These are phyloP conservation scores for Alternaria atra DNA, from an alignment of 2,329 filamentous ascomycete genomes.

Conservation along the genomic window DNA sequence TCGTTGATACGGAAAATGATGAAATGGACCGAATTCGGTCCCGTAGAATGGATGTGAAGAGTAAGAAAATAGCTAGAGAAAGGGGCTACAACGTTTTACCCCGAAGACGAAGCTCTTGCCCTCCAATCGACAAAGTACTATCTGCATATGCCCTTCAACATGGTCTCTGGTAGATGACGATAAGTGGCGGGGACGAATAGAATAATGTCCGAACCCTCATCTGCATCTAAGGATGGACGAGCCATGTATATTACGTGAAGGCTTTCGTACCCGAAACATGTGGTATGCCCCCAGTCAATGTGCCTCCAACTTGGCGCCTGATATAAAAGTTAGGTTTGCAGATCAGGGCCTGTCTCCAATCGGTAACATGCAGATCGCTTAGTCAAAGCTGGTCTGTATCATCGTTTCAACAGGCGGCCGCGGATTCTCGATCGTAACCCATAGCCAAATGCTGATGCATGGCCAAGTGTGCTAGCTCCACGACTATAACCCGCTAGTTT, in stretches of 20 bases:
- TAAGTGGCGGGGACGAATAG: neutral
- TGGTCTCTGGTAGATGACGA: neutral
- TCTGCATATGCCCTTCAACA: neutral
- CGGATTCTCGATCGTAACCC: neutral
- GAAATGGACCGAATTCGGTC: neutral
- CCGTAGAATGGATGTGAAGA: neutral
- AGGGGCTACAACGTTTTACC: neutral
- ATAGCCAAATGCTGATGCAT: slow-evolving; percentile 10
- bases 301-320: neutral
- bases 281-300: neutral
- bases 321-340: neutral
- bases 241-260: neutral
- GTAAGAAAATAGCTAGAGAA: neutral
- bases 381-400: neutral
- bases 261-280: neutral
- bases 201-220: neutral
- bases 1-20: neutral
- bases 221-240: neutral
- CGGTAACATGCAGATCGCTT: neutral
- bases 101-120: neutral
- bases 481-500: neutral
- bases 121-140: neutral
- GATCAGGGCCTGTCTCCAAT: neutral
- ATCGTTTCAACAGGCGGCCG: neutral
- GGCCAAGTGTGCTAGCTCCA: slow-evolving; percentile 1